Base-by-base conservation (phyloP, 2,329 filamentous ascomycete species). In the Fusarium clavum region DNA sequence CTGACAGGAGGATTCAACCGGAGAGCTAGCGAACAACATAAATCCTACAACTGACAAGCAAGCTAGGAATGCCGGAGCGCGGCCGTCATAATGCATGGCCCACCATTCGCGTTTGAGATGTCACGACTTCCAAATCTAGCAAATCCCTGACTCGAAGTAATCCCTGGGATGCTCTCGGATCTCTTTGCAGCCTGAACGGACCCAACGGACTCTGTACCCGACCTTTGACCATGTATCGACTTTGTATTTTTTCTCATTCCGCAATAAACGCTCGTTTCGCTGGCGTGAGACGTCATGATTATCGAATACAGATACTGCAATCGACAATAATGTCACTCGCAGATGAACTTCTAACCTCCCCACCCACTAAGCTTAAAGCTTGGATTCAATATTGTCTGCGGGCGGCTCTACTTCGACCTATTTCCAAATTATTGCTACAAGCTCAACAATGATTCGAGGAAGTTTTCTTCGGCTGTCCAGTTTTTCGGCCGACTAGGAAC, bases 21-120 rank as follows among this genome's bases (percentile, higher is more conserved):
- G 32, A 18, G 27, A 38, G 13, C 18, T 25, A 27, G 32, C 25
- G 32, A 43, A 46, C 22, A 10, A 24, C 22, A 7, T 18, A 18
- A 38, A n/a, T 18, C 30, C 13, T 25, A 11, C 22, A 52, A 43
- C 9, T 52, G 32, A n/a, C 18, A 25, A n/a, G 12, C 16, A 24
- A 52, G 27, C 18, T 12, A 27, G 7, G 20, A n/a, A 30, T n/a
- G 24, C 6, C 16, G 46, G 12, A 55, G 63, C 41, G 58, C 60
- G 41, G 57, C 64, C 52, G 54, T 45, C 57, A 65, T 58, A 56
- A 65, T 64, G 59, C 55, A 68, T 66, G 66, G 48, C 53, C 58
- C 53, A 56, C 53, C 38, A 43, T 53, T 70, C 52, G 45, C 63
- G 48, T 67, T 34, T 54, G 49, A 48, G 32, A 40, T 38, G 20